Evolutionary conservation across 2,329 filamentous ascomycete species (phyloP).

Genomic region (Cercospora zeae-maydis): DNA sequence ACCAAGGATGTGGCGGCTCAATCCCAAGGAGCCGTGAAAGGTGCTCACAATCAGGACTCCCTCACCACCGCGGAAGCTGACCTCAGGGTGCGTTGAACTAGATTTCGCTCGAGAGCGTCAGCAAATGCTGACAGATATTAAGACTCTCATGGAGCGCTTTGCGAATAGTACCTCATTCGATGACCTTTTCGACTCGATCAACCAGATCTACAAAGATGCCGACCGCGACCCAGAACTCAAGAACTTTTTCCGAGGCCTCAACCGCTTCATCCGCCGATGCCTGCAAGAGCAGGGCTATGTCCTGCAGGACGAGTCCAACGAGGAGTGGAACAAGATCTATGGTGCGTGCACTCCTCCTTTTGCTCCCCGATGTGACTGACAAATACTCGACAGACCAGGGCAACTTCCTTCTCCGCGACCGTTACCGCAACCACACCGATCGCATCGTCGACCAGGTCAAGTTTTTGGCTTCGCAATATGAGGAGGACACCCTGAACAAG

Average conservation of each 20-base stretch:
- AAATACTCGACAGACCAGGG: constrained; percentile 61
- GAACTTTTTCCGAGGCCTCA: constrained; percentile 78
- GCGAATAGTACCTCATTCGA: constrained; percentile 90
- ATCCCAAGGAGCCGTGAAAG: constrained; percentile 65
- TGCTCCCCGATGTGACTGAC: background rate
- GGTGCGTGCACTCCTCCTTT: background rate
- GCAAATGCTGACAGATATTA: constrained; percentile 51
- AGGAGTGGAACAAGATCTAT: constrained; percentile 80
- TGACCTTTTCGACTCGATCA: constrained; percentile 79
- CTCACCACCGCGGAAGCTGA: constrained; percentile 73
- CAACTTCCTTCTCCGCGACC: constrained; percentile 79
- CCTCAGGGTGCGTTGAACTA: constrained; percentile 60
- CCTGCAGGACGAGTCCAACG: constrained; percentile 72
- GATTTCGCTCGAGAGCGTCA: constrained; percentile 38
- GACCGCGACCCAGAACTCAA: constrained; percentile 82
- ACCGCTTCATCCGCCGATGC: constrained; percentile 75
- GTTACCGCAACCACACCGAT: constrained; percentile 82
- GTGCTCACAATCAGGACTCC: constrained; percentile 61
- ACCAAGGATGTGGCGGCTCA: constrained; percentile 63
- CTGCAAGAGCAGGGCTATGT: constrained; percentile 89
- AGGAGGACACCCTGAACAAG: constrained; percentile 81
- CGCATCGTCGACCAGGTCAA: constrained; percentile 84
- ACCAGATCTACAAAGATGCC: constrained; percentile 80
- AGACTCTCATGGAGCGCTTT: constrained; percentile 88
- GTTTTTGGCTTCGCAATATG: constrained; percentile 85